Evolutionary conservation across 441 rosid species (phyloP).

Genomic region (Cnidoscolus chayamansa): DNA sequence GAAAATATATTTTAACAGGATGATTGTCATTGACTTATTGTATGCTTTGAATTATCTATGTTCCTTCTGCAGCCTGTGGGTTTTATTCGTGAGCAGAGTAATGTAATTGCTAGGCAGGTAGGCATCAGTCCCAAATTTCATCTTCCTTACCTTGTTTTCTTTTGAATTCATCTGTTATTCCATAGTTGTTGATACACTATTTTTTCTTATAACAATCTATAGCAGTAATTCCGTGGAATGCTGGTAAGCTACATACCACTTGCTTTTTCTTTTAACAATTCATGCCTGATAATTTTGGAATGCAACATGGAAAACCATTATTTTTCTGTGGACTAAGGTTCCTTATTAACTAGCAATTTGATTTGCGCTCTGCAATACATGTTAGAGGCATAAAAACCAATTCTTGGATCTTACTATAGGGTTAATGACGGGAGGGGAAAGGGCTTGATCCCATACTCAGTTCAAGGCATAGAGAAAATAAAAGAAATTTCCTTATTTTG

Average conservation of each 20-base stretch:
- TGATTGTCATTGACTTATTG: not conserved
- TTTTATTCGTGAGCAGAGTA: constrained; percentile 80
- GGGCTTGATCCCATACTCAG: too few relatives aligned
- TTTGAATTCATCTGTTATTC: not conserved
- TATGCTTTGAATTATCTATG: constrained; percentile 16
- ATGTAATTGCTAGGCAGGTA: constrained; percentile 78
- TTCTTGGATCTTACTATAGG: not conserved
- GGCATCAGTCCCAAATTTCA: constrained; percentile 9
- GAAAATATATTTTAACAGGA: constrained; percentile 1
- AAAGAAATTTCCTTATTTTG: too few relatives aligned
- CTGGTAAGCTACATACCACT: not conserved
- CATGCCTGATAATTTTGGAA: not conserved
- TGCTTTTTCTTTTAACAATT: not conserved
- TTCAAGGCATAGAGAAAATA: too few relatives aligned
- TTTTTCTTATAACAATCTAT: not conserved
- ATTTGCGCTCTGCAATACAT: not conserved
- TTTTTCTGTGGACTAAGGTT: not conserved
- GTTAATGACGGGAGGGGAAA: not conserved
- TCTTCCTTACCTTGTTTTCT: not conserved
- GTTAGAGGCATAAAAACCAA: not conserved
- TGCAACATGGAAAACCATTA: not conserved
- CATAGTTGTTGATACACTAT: not conserved
- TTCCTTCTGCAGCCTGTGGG: constrained; percentile 72
- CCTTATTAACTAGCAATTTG: not conserved
- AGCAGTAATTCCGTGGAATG: not conserved